These are phyloP conservation scores for Lasiosphaeria miniovina DNA, from an alignment of 495 filamentous ascomycete genomes.

Conservation along the genomic window DNA sequence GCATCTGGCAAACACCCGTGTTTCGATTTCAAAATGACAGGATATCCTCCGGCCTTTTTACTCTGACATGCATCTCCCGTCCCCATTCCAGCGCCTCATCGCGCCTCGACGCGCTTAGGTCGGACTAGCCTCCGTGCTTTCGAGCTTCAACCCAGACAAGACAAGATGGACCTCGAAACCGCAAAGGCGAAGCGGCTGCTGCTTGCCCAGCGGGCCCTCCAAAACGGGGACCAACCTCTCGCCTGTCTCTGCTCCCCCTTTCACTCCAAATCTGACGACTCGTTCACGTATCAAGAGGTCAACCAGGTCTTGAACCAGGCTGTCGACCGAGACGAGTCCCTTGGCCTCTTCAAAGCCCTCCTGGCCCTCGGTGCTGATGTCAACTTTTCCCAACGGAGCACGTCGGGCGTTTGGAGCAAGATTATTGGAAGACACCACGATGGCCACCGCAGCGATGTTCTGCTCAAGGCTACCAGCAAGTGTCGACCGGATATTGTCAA, in stretches of 20 bases:
- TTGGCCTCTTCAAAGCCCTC: constrained; percentile 28
- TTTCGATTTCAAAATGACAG: neutral
- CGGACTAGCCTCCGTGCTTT: neutral
- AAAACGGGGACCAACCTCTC: constrained; percentile 16
- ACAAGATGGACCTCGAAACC: constrained; percentile 22
- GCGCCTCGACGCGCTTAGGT: constrained; percentile 5
- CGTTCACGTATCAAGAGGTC: constrained; percentile 27
- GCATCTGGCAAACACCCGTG: no score
- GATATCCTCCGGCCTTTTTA: neutral
- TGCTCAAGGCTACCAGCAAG: constrained; percentile 25
- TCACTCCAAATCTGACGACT: constrained; percentile 18
- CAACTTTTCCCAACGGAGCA: constrained; percentile 27
- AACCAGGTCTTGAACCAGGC: constrained; percentile 30
- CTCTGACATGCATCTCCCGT: neutral
- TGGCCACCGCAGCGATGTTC: constrained; percentile 25
- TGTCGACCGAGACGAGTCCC: constrained; percentile 25
- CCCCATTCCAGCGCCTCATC: neutral
- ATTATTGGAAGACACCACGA: constrained; percentile 18
- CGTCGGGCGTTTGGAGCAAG: constrained; percentile 21
- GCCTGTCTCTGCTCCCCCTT: constrained; percentile 15
- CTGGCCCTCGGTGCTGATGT: constrained; percentile 31
- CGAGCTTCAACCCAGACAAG: neutral
- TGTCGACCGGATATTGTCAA: constrained; percentile 28
- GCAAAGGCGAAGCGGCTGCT: constrained; percentile 28
- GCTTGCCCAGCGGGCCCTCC: constrained; percentile 21